Evolutionary conservation across 2,329 filamentous ascomycete genomes (phyloP).

Genomic region (Paecilomyces sp.): DNA sequence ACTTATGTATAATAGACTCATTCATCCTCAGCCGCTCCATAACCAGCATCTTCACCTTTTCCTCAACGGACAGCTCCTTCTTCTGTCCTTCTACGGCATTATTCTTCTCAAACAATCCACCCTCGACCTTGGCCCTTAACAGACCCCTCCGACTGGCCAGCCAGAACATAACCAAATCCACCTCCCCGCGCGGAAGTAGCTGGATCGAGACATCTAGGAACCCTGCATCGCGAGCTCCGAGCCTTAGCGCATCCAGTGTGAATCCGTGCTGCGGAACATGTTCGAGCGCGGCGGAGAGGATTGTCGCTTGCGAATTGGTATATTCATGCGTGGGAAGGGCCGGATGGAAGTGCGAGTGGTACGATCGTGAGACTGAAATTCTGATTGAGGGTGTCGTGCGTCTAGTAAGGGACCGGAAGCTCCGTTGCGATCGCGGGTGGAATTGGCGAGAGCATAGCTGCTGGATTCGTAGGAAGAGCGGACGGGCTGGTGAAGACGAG

Average conservation of each 20-base stretch:
- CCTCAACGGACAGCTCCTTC: constrained; percentile 43
- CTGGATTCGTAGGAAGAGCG: not conserved
- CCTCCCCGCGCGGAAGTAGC: constrained; percentile 70
- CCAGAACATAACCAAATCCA: constrained; percentile 61
- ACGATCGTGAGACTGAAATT: constrained; percentile 32
- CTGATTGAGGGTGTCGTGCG: constrained; percentile 5
- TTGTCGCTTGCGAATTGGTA: constrained; percentile 58
- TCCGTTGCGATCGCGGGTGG: not conserved
- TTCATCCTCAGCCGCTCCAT: constrained; percentile 76
- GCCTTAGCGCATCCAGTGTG: constrained; percentile 61
- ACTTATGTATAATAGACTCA: constrained; percentile 61
- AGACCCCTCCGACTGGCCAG: constrained; percentile 33
- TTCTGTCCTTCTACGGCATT: constrained; percentile 1
- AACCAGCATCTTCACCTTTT: constrained; percentile 63
- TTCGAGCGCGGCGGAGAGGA: constrained; percentile 71
- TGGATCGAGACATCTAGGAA: constrained; percentile 82
- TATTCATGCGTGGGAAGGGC: constrained; percentile 51
- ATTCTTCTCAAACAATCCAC: constrained; percentile 16
- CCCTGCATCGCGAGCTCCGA: constrained; percentile 75
- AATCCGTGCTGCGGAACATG: constrained; percentile 82
- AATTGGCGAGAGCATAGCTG: not conserved
- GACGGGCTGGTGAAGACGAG: not conserved
- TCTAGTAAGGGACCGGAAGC: not conserved
- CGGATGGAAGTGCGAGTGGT: constrained; percentile 70
- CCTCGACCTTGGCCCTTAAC: constrained; percentile 28